A percentile compares a stretch with the other conserved stretches of the same genome.
Evolutionary conservation across 2,329 filamentous ascomycete species (phyloP).

Genomic region (Xylaria arbuscula): DNA sequence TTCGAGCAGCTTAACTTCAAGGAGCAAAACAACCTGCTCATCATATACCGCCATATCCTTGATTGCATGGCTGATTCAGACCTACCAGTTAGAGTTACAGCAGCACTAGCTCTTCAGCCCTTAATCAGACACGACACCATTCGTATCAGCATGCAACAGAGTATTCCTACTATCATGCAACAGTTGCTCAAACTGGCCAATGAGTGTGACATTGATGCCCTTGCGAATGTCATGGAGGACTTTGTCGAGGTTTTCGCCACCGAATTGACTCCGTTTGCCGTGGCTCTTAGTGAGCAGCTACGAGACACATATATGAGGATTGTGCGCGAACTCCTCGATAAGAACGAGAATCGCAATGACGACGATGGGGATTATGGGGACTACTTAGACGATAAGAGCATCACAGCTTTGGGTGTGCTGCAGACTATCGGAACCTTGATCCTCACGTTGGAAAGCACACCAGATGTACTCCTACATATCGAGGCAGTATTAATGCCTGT

Average conservation of each 20-base stretch:
- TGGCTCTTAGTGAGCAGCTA: constrained; percentile 93
- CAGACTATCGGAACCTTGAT: constrained; percentile 99
- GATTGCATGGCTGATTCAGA: constrained; percentile 97
- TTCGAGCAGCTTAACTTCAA: constrained; percentile 98
- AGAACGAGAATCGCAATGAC: constrained; percentile 80
- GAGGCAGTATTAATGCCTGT: constrained; percentile 98
- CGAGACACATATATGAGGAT: constrained; percentile 96
- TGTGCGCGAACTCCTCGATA: constrained; percentile 88
- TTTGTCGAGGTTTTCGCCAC: constrained; percentile 99
- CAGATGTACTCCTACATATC: constrained; percentile 92
- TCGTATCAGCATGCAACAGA: constrained; percentile 93
- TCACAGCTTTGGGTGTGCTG: constrained; percentile 93
- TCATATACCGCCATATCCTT: constrained; percentile 96
- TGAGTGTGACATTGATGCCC: constrained; percentile 95
- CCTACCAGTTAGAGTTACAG: constrained; percentile 92
- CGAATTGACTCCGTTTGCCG: constrained; percentile 95
- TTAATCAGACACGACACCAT: constrained; percentile 96
- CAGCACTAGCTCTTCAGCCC: constrained; percentile 91
- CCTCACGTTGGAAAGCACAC: constrained; percentile 94
- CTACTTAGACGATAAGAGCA: constrained; percentile 97
- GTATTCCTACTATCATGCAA: constrained; percentile 99
- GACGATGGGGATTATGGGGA: constrained; percentile 86
- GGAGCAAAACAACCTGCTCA: constrained; percentile 92
- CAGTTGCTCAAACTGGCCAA: constrained; percentile 96
- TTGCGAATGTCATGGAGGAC: constrained; percentile 99